Evolutionary conservation across 371 early-diverging fungal species (phyloP).

Genomic region (Blastocladiella emersonii): DNA sequence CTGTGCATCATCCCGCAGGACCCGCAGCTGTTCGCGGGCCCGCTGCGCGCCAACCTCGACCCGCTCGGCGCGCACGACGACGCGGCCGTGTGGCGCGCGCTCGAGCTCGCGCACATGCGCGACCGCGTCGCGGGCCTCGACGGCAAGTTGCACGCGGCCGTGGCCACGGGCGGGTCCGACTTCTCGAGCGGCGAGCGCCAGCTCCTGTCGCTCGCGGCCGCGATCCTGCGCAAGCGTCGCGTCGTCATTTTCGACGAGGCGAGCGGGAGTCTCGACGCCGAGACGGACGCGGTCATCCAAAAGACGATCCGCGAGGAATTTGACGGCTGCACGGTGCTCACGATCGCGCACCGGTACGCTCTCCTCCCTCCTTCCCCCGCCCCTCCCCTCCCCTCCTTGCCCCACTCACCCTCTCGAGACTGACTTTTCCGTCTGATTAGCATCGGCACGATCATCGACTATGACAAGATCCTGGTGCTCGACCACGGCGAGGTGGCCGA

Average conservation of each 20-base stretch:
- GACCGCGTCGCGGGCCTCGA: conserved; percentile 44
- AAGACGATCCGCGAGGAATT: conserved; percentile 30
- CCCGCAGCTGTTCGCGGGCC: conserved; percentile 82
- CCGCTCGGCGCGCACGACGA: conserved; percentile 58
- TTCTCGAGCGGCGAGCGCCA: conserved; percentile 34
- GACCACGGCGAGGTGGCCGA: conserved; percentile 48
- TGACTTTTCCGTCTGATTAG: conserved; percentile 17
- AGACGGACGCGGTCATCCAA: conserved; percentile 10
- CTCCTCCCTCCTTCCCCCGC: conserved; percentile 74
- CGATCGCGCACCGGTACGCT: conserved; percentile 70
- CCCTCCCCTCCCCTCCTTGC: conserved; percentile 11
- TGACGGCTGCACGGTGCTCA: conserved; percentile 45
- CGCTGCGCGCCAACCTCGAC: conserved; percentile 65
- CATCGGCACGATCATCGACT: conserved; percentile 61
- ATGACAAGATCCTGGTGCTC: conserved; percentile 49
- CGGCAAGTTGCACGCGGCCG: conserved; percentile 29
- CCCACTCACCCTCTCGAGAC: conserved; percentile 11
- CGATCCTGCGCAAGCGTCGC: conserved; percentile 21
- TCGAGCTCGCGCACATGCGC: conserved; percentile 59
- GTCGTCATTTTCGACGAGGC: conserved; percentile 32
- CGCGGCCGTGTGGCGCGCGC: conserved; percentile 63
- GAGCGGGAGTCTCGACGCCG: conserved; percentile 19
- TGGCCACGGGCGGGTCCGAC: conserved; percentile 11
- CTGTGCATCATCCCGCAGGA: conserved; percentile 43
- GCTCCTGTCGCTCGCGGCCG: conserved; percentile 30